phyloP scores from a whole-genome alignment of 805 yeast species.

The Metschnikowia kunwiensis region DNA sequence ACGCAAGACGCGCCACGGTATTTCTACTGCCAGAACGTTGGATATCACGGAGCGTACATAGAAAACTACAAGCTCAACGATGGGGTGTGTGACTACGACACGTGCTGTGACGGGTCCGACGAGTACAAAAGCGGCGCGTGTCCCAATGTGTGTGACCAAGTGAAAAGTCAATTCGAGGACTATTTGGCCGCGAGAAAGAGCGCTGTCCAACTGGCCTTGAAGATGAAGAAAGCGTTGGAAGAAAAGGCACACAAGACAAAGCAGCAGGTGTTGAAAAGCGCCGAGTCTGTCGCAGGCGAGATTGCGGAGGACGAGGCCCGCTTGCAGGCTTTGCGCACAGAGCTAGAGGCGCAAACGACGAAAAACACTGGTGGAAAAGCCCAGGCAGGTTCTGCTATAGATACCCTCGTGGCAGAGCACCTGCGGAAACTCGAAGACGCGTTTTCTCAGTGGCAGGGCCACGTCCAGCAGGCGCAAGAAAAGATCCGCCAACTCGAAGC shows the following conservation, averaged over 20 bases:
- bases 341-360: slow-evolving; percentile 2
- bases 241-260: slow-evolving; percentile 16
- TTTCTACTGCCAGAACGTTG: slow-evolving; percentile 78
- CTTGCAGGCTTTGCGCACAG: background rate
- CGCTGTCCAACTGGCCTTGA: slow-evolving; percentile 23
- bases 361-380: background rate
- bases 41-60: slow-evolving; percentile 60
- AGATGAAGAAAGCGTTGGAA: slow-evolving; percentile 27
- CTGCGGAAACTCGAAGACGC: slow-evolving; percentile 3
- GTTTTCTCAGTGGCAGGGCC: background rate
- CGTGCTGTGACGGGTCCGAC: slow-evolving; percentile 94
- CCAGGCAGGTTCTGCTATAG: background rate
- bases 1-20: slow-evolving; percentile 23
- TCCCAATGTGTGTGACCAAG: slow-evolving; percentile 52
- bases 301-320: slow-evolving; percentile 4
- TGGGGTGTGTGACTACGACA: slow-evolving; percentile 85
- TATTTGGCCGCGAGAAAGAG: slow-evolving; percentile 1
- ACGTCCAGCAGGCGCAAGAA: slow-evolving; percentile 7
- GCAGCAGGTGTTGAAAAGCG: slow-evolving; percentile 10
- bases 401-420: slow-evolving; percentile 4
- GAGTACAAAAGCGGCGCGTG: slow-evolving; percentile 55
- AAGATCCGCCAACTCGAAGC: slow-evolving; percentile 37
- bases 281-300: slow-evolving; percentile 1
- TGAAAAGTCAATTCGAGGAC: slow-evolving; percentile 37
- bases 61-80: slow-evolving; percentile 74